Base-by-base conservation (phyloP, 2,329 filamentous ascomycete species). In the Colletotrichum endophyticum region DNA sequence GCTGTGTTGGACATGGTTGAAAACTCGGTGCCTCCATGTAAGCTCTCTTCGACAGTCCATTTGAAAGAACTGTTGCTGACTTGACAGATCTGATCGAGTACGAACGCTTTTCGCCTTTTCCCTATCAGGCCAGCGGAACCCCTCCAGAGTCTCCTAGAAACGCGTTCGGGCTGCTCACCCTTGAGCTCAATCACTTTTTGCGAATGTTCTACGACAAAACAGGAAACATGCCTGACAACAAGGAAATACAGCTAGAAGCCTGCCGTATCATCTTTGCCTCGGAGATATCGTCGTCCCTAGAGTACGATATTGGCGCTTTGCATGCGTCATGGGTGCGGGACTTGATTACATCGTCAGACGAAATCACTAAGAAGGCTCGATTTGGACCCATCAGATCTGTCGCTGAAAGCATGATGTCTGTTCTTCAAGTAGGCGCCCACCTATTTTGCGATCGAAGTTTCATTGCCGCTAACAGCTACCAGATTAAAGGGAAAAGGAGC, bases 21-120 rank as follows among this genome's bases (percentile, higher is more conserved):
- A 72, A 86, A 84, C 70, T 81, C 83, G 39, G 84, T 86, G 34
- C 84, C 84, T 19, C 84, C 84, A 9, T 86, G 79, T 80, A 61
- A 74, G 79, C 28, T 4, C 16, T 19, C 19, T 3, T 9, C 16
- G 27, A n/a, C 19, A 2, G 11, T 5, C 8, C 30, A 28, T 22
- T 0, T 22, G 12, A n/a, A 5, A 8, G 59, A 62, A 34, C 3
- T 1, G 13, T 39, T 36, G 8, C 36, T 66, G 6, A 66, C 63
- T 39, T 4, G 22, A 0, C 13, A 73, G 73, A 77, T 8, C 57
- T 78, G 3, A 76, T 78, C 5, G 70, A 73, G 6, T 78, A 77
- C 12, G 74, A 78, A 27, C 62, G 75, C 5, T 73, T 71, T 8
- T 77, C 70, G 1, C 74, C 74, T 5, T 73, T 77, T 7, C 76